Base-by-base conservation (phyloP, 306 rosid species). In the Cicer bijugum region DNA sequence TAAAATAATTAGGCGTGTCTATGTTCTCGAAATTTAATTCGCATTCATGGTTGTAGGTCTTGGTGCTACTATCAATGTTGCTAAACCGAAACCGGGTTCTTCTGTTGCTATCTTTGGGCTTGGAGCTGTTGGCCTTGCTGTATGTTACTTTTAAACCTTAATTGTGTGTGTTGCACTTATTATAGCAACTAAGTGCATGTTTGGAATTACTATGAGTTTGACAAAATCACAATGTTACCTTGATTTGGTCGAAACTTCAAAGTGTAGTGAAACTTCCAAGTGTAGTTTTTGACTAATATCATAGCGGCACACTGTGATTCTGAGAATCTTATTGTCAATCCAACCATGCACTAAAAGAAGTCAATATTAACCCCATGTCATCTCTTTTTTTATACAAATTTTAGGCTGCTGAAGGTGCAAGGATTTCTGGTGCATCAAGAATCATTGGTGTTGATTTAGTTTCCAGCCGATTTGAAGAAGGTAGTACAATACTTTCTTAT, bases 71-170 rank as follows among this genome's bases (percentile, higher is more conserved):
- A 2, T 93, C 60, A 93, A 93, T 75, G 98, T 93, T 70, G 98
- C 98, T 28, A 93, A 87, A 66, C 98, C 98, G 0, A 84, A 86
- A 45, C 86, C 86, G 8, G 97, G 97, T n/a, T 83, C 88, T 35
- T 78, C 96, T 40, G 92, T 93, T 68, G 98, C 97, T 15, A 50
- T 93, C 46, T 93, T 93, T 28, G 97, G 98, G 60, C 84, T 91
- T 43, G 98, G 98, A 14, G 98, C 97, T 51, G 96, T 93, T 69
- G 98, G 98, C 37, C 96, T 93, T 65, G 90, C 97, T 33, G 98
- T 91, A 82, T 86, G 97, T 74, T 69, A 6, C 43, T 73, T 33
- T 42, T 6, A 23, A 5, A 10, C 4, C 40, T 57, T 8, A 4
- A 10, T 3, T 28, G 4, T 10, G 15, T 6, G 15, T 10, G 7